Evolutionary conservation across 148 eudicot genomes (phyloP), one percentile per base, ranked within the genome.

Genomic region (Fagopyrum homotropicum): DNA sequence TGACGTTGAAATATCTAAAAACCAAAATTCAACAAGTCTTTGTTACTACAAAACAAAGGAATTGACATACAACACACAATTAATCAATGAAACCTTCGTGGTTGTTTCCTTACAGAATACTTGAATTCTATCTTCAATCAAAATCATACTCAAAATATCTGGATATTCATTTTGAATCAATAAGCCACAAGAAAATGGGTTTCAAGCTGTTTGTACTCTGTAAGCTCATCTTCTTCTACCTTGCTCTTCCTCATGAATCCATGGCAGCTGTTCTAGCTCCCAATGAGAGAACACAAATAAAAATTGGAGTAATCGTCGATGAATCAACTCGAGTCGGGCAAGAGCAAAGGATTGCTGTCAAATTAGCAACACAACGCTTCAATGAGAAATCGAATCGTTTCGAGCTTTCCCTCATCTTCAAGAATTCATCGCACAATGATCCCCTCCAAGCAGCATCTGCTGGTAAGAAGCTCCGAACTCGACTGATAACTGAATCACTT

Each of bases 391-490:
- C 77, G 40, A 52, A 16, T 10, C 7, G 16, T 47, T 45, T 40
- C 54, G 51, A 51, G 29, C 54, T 78, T 2, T 47, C 73, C 40
- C 73, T 73, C 29, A 52, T 30, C 35, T 63, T 73, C 54, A 26
- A 5, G 1, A 6, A 52, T 45, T 46, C 73, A 19, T 56, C 61
- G 50, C 45, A 72, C 9, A 52, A 9, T 35, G 73, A 54, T n/a
- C 77, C 81, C 26, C 77, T 74, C 73, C 77, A 68, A 78, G 73
- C 73, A 64, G 76, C 76, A 16, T n/a, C 29, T 35, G 43, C 76
- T 4, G 47, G 76, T 73, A 29, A 30, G 75, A n/a, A n/a, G n/a
- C n/a, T n/a, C n/a, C n/a, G n/a, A n/a, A n/a, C n/a, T n/a, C n/a
- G n/a, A n/a, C n/a, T n/a, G n/a, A n/a, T 54, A 30, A 30, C 35